phyloP scores from a whole-genome alignment of 23 red algal species.

The Pyropia haitanensis region DNA sequence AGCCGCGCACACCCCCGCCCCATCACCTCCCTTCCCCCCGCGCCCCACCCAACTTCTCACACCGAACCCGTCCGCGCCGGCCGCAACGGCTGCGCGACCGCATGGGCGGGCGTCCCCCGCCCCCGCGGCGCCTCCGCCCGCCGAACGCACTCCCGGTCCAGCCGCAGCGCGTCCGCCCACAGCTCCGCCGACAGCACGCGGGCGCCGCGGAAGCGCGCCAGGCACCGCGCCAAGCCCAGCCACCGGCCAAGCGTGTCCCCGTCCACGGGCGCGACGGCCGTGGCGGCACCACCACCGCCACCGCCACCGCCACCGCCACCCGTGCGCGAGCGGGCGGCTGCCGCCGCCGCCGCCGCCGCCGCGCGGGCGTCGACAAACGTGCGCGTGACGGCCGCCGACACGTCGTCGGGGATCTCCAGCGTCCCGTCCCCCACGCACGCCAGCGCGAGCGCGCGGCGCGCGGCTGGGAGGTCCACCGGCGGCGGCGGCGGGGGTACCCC shows the following conservation, averaged over 20 bases:
- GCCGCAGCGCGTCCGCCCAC: conserved; percentile 34
- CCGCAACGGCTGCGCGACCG: too few species aligned
- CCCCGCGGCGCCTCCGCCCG: too few species aligned
- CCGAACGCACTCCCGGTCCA: conserved; percentile 22
- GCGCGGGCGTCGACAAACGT: conserved; percentile 37
- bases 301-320: too few species aligned
- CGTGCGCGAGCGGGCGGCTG: not conserved
- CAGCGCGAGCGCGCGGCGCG: conserved; percentile 28
- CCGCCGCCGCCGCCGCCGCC: conserved; percentile 24
- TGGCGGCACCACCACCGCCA: conserved; percentile 12
- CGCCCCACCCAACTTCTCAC: too few species aligned
- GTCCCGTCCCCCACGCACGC: conserved; percentile 28
- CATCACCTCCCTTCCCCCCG: too few species aligned
- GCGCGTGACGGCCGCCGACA: conserved; percentile 15
- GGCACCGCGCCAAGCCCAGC: conserved; percentile 29
- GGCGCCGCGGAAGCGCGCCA: conserved; percentile 29
- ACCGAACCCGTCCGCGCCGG: too few species aligned
- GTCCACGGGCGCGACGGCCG: conserved; percentile 19
- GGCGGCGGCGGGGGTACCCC: conserved; percentile 2
- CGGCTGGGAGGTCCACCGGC: conserved; percentile 15
- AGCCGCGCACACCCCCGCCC: too few species aligned
- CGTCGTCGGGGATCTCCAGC: conserved; percentile 25
- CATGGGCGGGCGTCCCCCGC: too few species aligned
- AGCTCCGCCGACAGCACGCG: conserved; percentile 12
- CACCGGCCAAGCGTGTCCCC: conserved; percentile 36